Base-by-base conservation (phyloP, 805 yeast species). In the Spencermartinsiella europaea region DNA sequence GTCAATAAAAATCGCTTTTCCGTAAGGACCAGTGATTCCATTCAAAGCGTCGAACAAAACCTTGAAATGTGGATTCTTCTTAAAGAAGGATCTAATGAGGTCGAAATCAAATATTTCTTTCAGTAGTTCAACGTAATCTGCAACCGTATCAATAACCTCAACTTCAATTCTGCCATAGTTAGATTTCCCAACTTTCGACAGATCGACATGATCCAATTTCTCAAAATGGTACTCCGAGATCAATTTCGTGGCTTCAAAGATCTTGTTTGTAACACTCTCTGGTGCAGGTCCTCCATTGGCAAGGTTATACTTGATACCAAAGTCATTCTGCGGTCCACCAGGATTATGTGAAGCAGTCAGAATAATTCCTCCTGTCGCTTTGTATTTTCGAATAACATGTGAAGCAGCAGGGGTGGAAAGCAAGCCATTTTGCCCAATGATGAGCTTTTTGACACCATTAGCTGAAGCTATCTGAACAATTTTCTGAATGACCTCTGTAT, bases 271-370 rank as follows among this genome's bases (percentile, higher is more conserved):
- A 49, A 93, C 95, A 14, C 84, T 70, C 66, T 91, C 99, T 10
- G 99, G 99, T 8, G 98, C 98, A 36, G 99, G 99, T 2, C 96
- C 99, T 56, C 99, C 99, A 63, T 91, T 91, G 53, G 85, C 78
- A 65, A 93, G 73, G 67, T 91, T 93, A 72, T 93, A 93, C 71
- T 91, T 91, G 73, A 91, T 91, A 46, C 99, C 99, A 63, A 89
- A 75, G 64, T 91, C 99, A 54, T 85, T 81, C 21, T 75, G 69
- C 48, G 96, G 96, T 5, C 98, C 97, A 64, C 99, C 99, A 15
- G 99, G 99, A 68, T 91, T 91, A 68, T 91, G 99, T 20, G 95
- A 84, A 1, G 98, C 98, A 5, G 99, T 91, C 61, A 91, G 74
- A 55, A 93, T 87, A 68, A 91, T 91, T 52, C 98, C 98, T 51